Conservation (phyloP, 2,329 filamentous ascomycete species). For the Hypoxylon sp. region DNA sequence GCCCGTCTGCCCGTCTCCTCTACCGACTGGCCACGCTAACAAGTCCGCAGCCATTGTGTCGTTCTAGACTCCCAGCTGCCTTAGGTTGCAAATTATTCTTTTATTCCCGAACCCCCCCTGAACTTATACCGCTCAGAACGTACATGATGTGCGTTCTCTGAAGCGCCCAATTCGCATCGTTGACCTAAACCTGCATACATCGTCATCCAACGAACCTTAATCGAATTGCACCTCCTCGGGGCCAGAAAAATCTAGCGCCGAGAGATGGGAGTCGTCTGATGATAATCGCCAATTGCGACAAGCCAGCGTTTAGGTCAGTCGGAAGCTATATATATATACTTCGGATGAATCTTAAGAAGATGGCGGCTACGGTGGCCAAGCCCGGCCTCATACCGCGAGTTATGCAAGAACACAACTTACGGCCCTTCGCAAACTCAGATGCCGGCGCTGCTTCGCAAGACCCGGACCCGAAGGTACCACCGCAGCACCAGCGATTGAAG, state of each 20-base stretch:
- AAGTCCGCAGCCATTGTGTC: background rate
- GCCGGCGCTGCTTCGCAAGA: conserved; percentile 40
- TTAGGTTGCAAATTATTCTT: background rate
- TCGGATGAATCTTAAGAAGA: conserved; percentile 45
- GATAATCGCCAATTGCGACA: conserved; percentile 36
- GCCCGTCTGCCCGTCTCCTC: background rate
- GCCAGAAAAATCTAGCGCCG: conserved; percentile 19
- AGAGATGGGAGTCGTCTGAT: conserved; percentile 41
- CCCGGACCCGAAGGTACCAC: conserved; percentile 48
- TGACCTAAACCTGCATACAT: conserved; percentile 7
- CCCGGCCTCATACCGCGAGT: conserved; percentile 46
- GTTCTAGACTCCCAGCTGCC: background rate
- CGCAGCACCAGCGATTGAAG: conserved; percentile 56
- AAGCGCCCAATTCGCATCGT: conserved; percentile 8
- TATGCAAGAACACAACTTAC: conserved; percentile 46
- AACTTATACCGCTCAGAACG: conserved; percentile 5
- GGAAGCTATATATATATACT: conserved; percentile 14
- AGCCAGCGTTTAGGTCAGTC: conserved; percentile 17
- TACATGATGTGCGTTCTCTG: conserved; percentile 32
- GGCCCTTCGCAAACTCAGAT: conserved; percentile 45
- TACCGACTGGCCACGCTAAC: conserved; percentile 5
- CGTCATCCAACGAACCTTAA: background rate
- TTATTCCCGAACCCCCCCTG: background rate
- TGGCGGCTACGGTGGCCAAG: conserved; percentile 55
- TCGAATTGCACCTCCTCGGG: conserved; percentile 1